Percentiles rank a stretch among this genome's conserved stretches.
Conservation (phyloP, 192 early-diverging fungal species). For the Hyaloraphidium curvatum region DNA sequence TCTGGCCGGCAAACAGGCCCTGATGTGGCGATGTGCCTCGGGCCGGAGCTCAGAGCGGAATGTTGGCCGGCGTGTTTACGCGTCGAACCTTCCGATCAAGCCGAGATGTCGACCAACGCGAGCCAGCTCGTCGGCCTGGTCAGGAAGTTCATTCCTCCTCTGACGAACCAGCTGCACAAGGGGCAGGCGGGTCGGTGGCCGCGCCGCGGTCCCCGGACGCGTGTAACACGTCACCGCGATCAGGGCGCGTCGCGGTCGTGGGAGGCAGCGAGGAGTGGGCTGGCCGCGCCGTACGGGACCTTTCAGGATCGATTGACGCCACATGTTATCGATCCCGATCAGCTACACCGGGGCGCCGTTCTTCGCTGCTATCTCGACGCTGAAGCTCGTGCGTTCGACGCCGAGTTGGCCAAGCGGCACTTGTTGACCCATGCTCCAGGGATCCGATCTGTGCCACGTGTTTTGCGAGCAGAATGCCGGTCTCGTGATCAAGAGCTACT, state of each 20-base stretch:
- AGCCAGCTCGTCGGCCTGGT: no score
- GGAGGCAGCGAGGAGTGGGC: slow-evolving; percentile 72
- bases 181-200: no score
- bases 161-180: no score
- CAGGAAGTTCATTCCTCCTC: no score
- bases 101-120: no score
- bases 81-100: no score
- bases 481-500: slow-evolving; percentile 57
- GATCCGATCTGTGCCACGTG: slow-evolving; percentile 68
- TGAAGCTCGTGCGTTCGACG: slow-evolving; percentile 35
- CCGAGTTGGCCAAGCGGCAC: neutral
- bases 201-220: no score
- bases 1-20: no score
- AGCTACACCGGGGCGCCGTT: slow-evolving; percentile 86
- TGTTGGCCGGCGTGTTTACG: no score
- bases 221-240: no score
- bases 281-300: neutral
- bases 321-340: neutral
- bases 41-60: no score
- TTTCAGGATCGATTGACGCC: neutral
- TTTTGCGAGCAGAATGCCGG: slow-evolving; percentile 67
- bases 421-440: slow-evolving; percentile 18
- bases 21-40: no score
- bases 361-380: slow-evolving; percentile 53
- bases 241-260: slow-evolving; percentile 49